Evolutionary conservation across 139 green algal genomes (phyloP).

Genomic region (Astrephomene gubernaculifera): DNA sequence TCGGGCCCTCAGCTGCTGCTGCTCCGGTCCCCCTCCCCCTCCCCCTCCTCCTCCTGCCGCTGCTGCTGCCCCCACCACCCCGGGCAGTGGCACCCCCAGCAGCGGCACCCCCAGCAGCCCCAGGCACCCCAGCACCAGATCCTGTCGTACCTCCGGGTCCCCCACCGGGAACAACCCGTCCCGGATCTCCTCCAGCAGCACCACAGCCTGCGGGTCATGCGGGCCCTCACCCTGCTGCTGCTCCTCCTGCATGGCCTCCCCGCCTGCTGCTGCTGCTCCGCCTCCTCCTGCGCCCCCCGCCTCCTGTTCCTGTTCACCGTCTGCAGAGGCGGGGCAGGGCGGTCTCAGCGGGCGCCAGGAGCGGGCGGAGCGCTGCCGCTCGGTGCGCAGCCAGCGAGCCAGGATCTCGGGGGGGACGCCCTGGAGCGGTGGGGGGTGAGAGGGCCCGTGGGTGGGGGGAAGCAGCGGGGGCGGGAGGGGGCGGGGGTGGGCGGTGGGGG

Average conservation of each 20-base stretch:
- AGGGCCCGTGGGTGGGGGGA: not conserved
- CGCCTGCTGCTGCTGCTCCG: not conserved
- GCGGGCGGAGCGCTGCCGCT: constrained; percentile 20
- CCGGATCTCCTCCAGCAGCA: constrained; percentile 47
- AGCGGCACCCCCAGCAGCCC: constrained; percentile 73
- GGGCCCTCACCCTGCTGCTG: not conserved
- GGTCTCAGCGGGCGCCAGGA: constrained; percentile 19
- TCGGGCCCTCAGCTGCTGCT: too few species aligned
- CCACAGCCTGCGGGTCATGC: constrained; percentile 23
- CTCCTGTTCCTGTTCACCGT: too few species aligned
- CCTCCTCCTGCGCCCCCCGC: not conserved
- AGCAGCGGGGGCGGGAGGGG: not conserved
- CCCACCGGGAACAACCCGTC: constrained; percentile 51
- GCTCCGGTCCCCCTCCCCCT: too few species aligned
- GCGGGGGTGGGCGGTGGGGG: too few species aligned
- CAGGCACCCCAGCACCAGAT: constrained; percentile 63
- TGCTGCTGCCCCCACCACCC: not conserved
- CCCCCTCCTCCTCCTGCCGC: too few species aligned
- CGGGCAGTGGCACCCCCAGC: not conserved
- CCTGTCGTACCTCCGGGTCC: constrained; percentile 38
- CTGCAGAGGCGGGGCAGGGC: not conserved
- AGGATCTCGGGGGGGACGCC: constrained; percentile 28
- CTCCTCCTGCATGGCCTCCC: not conserved
- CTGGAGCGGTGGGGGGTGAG: constrained; percentile 37
- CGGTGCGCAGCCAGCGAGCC: constrained; percentile 35